Base-by-base conservation (phyloP, 306 rosid genomes). In the Glycine soja region DNA sequence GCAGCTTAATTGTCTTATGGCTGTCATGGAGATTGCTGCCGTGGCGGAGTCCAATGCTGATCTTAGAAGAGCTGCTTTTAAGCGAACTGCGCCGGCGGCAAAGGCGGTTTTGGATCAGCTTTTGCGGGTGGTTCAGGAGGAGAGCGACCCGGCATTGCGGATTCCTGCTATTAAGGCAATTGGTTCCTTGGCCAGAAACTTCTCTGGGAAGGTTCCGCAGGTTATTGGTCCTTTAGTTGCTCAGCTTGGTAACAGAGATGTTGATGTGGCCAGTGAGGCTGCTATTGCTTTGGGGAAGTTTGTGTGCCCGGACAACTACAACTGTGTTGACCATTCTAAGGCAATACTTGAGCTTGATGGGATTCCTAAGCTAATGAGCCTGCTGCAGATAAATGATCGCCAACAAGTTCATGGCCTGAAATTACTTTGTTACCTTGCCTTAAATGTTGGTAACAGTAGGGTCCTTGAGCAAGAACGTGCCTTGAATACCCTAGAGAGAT, bases 61-160 rank as follows among this genome's bases (percentile, higher is more conserved):
- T 62, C 89, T 95, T 63, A 87, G 97, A 78, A 83, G 97, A 59
- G 85, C 72, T 3, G 95, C 97, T 10, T 95, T 95, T 36, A 95
- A 91, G 90, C 81, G 88, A 9, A 90, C 82, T 8, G 88, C 97
- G 0, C 92, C 90, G 0, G 94, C 95, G 0, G 92, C 97, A 1
- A 92, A 91, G 80, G 97, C 92, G 0, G 90, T 95, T 53, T 58
- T 93, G 79, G 91, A 90, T 87, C 97, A 95, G 85, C 94, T 95
- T 47, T 75, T 92, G 82, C 85, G 90, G 58, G 90, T 95, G 57
- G 81, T 88, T 79, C 81, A 81, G 38, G 89, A 85, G 75, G 93
- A 82, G 61, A 74, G 12, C 6, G 15, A 72, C 40, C 81, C 85
- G 0, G 54, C 56, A 5, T 77, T 93, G 86, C 89, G 38, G 81